Percentiles rank a stretch among this genome's conserved stretches.
These are phyloP conservation scores for Eutrema salsugineum DNA, from an alignment of 441 rosid genomes.

Conservation along the genomic window DNA sequence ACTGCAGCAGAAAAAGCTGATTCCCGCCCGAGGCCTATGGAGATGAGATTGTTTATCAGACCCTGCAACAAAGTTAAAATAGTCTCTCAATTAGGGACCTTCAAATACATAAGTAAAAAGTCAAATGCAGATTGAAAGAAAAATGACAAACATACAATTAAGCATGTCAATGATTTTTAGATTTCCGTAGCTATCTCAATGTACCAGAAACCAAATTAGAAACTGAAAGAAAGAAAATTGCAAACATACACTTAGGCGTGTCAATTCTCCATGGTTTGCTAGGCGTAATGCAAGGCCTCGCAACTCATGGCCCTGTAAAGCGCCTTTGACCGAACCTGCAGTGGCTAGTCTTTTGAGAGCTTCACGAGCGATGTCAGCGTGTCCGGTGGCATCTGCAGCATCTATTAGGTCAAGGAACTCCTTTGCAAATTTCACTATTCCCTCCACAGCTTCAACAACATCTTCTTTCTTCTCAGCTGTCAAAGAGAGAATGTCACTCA, in stretches of 20 bases:
- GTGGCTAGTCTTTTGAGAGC: constrained; percentile 94
- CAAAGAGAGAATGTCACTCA: constrained; percentile 83
- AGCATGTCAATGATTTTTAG: too few relatives aligned
- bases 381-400: constrained; percentile 99
- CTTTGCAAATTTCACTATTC: constrained; percentile 84
- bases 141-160: too few relatives aligned
- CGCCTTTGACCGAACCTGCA: constrained; percentile 97
- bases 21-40: constrained; percentile 90
- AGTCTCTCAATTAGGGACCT: background rate
- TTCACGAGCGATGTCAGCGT: constrained; percentile 88
- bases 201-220: background rate
- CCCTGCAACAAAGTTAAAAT: constrained; percentile 48
- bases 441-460: constrained; percentile 90
- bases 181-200: constrained; percentile 3
- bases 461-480: constrained; percentile 87
- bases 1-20: constrained; percentile 97
- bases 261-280: constrained; percentile 97
- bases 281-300: constrained; percentile 96
- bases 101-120: background rate
- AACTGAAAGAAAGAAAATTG: constrained; percentile 18
- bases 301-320: constrained; percentile 82
- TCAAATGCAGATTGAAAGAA: too few relatives aligned
- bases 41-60: constrained; percentile 78
- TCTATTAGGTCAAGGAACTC: constrained; percentile 97
- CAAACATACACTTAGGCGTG: constrained; percentile 75